Evolutionary conservation across 805 yeast genomes (phyloP), one percentile per base, ranked within the genome.

Genomic region (Yamadazyma ubonensis): DNA sequence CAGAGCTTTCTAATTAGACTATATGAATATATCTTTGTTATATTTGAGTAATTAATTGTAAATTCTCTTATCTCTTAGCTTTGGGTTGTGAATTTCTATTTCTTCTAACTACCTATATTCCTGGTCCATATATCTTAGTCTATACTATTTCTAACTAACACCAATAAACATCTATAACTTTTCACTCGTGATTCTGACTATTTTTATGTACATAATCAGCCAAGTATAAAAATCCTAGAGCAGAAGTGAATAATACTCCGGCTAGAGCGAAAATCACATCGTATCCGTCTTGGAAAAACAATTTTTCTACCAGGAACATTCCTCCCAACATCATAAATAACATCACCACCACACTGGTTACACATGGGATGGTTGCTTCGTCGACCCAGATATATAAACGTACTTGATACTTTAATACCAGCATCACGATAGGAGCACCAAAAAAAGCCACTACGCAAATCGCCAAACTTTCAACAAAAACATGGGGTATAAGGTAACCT

Each of bases 1-100:
- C 72, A 73, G 69, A 58, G 95, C 96, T 58, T 85, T 88, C 58
- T 78, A 79, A n/a, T n/a, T n/a, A n/a, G n/a, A n/a, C n/a, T n/a
- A n/a, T n/a, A n/a, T n/a, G n/a, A n/a, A n/a, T n/a, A n/a, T n/a
- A n/a, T n/a, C n/a, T n/a, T n/a, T n/a, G n/a, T n/a, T n/a, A n/a
- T n/a, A n/a, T n/a, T n/a, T n/a, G n/a, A n/a, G n/a, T n/a, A n/a
- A n/a, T n/a, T n/a, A n/a, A n/a, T n/a, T n/a, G n/a, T n/a, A n/a
- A n/a, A n/a, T n/a, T n/a, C n/a, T n/a, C n/a, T n/a, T n/a, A n/a
- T n/a, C n/a, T n/a, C n/a, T n/a, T n/a, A n/a, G n/a, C n/a, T n/a
- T n/a, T n/a, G n/a, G n/a, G n/a, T n/a, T n/a, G n/a, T n/a, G n/a
- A n/a, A n/a, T n/a, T n/a, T n/a, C n/a, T n/a, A n/a, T n/a, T n/a